These are phyloP conservation scores for Arthrobotrys sinensis DNA, from an alignment of 2,329 filamentous ascomycete species.

Conservation along the genomic window DNA sequence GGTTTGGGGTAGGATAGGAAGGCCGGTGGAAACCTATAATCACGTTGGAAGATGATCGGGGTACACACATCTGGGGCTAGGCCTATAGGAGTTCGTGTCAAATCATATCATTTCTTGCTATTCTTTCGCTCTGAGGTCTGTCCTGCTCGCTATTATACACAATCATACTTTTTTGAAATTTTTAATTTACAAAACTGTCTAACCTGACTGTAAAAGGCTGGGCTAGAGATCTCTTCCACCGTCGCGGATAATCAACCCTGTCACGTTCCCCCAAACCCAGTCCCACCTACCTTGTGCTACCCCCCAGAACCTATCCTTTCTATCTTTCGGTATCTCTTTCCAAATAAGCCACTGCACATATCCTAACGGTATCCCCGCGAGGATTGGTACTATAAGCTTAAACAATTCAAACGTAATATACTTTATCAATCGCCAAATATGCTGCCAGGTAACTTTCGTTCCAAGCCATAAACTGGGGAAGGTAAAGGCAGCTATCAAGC, in stretches of 20 bases:
- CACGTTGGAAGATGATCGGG: too few relatives aligned
- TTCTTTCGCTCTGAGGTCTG: too few relatives aligned
- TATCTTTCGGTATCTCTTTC: conserved; percentile 33
- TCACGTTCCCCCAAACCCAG: conserved; percentile 5
- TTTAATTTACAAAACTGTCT: not conserved
- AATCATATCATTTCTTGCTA: too few relatives aligned
- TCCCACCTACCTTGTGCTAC: conserved; percentile 21
- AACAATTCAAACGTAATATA: not conserved
- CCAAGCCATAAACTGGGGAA: not conserved
- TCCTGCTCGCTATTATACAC: too few relatives aligned
- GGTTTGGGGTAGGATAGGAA: not conserved
- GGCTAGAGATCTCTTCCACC: not conserved
- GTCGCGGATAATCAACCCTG: not conserved
- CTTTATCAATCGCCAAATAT: not conserved
- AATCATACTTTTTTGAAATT: not conserved
- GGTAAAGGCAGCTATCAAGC: not conserved
- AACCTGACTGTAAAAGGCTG: not conserved
- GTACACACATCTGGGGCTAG: too few relatives aligned
- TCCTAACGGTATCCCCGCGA: conserved; percentile 11
- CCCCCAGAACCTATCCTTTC: conserved; percentile 29
- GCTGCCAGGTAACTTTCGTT: not conserved
- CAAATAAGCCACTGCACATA: conserved; percentile 35
- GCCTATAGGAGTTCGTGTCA: too few relatives aligned
- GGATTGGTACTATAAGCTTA: conserved; percentile 10
- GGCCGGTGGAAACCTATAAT: too few relatives aligned